phyloP scores from a whole-genome alignment of 352 stramenopile genomes.

The Phytophthora nicotianae region DNA sequence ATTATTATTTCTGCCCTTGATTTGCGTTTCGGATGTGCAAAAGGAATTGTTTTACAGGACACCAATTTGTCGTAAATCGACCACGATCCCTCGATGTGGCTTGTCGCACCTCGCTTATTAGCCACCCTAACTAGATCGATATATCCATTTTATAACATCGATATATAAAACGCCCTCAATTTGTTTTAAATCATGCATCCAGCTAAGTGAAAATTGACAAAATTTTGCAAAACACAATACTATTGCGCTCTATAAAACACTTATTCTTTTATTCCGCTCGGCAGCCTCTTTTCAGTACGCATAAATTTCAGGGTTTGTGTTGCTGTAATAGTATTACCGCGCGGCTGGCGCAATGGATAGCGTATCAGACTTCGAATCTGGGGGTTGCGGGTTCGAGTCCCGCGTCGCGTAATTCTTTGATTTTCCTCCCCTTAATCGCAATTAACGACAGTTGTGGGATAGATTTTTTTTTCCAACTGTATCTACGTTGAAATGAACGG shows the following conservation, averaged over 20 bases:
- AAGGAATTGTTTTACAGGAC: background rate
- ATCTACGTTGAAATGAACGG: too few species aligned
- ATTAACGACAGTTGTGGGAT: too few species aligned
- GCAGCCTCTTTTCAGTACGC: too few species aligned
- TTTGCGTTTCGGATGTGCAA: background rate
- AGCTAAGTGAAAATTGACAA: background rate
- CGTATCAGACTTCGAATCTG: slow-evolving; percentile 27
- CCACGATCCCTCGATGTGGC: background rate
- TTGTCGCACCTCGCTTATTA: background rate
- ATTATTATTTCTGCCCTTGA: background rate
- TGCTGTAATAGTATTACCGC: too few species aligned
- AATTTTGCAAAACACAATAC: background rate
- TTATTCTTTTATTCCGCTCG: too few species aligned
- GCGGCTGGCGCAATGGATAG: slow-evolving; percentile 26
- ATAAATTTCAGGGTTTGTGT: too few species aligned
- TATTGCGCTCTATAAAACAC: too few species aligned
- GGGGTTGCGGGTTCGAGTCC: slow-evolving; percentile 19
- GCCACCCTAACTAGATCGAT: background rate
- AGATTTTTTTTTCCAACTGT: too few species aligned
- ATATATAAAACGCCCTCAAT: background rate
- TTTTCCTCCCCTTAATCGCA: too few species aligned
- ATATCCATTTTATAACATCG: background rate
- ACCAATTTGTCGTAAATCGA: background rate
- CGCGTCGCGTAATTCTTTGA: slow-evolving; percentile 19
- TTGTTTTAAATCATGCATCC: background rate